These are phyloP conservation scores for Trichoderma sp. DNA, from an alignment of 2,329 filamentous ascomycete genomes.

Conservation along the genomic window DNA sequence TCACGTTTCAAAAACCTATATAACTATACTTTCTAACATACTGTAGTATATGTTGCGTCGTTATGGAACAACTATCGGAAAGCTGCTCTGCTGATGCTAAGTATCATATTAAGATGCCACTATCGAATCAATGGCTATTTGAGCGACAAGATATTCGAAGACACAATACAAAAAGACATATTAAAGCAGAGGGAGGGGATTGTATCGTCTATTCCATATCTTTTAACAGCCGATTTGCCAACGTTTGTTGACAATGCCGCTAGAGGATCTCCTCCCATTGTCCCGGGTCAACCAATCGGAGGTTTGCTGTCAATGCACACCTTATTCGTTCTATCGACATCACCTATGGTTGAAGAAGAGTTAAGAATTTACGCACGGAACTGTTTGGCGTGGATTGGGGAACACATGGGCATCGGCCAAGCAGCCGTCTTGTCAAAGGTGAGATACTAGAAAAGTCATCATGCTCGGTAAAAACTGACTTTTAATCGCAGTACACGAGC, in stretches of 20 bases:
- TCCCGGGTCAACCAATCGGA: neutral
- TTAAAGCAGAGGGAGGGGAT: neutral
- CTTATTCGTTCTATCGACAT: neutral
- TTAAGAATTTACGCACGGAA: neutral
- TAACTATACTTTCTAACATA: neutral
- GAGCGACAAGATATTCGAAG: neutral
- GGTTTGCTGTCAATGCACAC: neutral
- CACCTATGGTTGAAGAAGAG: neutral
- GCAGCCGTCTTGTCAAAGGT: neutral
- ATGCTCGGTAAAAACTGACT: neutral
- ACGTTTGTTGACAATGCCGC: neutral
- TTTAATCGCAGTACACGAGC: neutral
- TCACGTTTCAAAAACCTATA: neutral
- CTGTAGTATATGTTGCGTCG: neutral
- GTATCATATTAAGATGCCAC: neutral
- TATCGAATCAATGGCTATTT: neutral
- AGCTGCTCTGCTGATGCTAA: neutral
- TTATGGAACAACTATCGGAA: neutral
- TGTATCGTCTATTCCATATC: neutral
- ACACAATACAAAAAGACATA: neutral
- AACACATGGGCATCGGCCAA: neutral
- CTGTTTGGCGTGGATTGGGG: neutral
- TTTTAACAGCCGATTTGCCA: neutral
- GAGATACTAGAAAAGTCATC: neutral
- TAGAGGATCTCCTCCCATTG: neutral